Percentiles rank a stretch among this genome's conserved stretches.
phyloP scores from a whole-genome alignment of 1,139 yeast genomes.

The Yamadazyma membranifaciens region DNA sequence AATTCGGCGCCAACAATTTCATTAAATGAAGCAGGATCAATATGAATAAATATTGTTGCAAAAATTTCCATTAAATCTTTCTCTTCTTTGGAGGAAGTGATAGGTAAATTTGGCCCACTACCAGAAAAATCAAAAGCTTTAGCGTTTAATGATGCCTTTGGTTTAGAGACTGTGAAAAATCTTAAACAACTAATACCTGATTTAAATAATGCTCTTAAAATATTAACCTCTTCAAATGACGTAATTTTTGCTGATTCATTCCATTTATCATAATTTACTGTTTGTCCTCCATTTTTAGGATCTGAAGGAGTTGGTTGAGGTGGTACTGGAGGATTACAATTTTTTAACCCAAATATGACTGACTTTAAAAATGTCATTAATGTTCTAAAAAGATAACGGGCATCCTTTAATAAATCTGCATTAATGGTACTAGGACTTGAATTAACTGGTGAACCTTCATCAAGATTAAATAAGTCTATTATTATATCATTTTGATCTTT shows the following conservation, averaged over 20 bases:
- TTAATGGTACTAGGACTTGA: slow-evolving; percentile 29
- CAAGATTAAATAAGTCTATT: slow-evolving; percentile 39
- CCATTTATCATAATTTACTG: slow-evolving; percentile 64
- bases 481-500: slow-evolving; percentile 21
- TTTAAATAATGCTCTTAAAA: slow-evolving; percentile 72
- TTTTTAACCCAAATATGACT: slow-evolving; percentile 83
- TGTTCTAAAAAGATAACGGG: slow-evolving; percentile 83
- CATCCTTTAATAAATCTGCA: slow-evolving; percentile 79
- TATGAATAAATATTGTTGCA: slow-evolving; percentile 89
- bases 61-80: slow-evolving; percentile 95
- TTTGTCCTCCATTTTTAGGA: slow-evolving; percentile 59
- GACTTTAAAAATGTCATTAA: slow-evolving; percentile 88
- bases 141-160: slow-evolving; percentile 35
- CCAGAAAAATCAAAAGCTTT: slow-evolving; percentile 62
- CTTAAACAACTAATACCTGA: slow-evolving; percentile 83
- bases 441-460: slow-evolving; percentile 39
- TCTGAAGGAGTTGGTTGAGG: slow-evolving; percentile 49
- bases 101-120: slow-evolving; percentile 79
- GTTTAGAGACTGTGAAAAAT: slow-evolving; percentile 64
- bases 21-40: slow-evolving; percentile 94
- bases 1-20: slow-evolving; percentile 86
- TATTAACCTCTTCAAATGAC: slow-evolving; percentile 76
- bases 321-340: slow-evolving; percentile 85
- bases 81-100: slow-evolving; percentile 86
- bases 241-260: slow-evolving; percentile 83